Conservation (phyloP, 2,329 filamentous ascomycete genomes). For the Dactylellina leptospora region DNA sequence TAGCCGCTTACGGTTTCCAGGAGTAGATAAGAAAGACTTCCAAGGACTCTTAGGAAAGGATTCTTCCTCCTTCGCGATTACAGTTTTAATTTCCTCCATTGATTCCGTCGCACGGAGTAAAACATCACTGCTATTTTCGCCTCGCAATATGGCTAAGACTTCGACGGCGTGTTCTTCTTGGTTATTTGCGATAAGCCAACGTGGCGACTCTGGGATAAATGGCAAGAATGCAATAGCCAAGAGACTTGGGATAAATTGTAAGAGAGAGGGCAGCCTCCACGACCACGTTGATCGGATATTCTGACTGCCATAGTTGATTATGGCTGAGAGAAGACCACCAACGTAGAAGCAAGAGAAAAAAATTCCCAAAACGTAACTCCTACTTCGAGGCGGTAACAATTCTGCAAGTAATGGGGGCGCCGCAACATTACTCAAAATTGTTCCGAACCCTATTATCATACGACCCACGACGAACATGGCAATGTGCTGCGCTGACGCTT, state of each 20-base stretch:
- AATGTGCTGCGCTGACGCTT: slow-evolving; percentile 65
- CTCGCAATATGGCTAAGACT: slow-evolving; percentile 53
- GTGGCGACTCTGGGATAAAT: slow-evolving; percentile 59
- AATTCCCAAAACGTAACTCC: slow-evolving; percentile 39
- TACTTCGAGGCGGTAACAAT: slow-evolving; percentile 31
- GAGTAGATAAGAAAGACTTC: slow-evolving; percentile 56
- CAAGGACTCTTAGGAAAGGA: slow-evolving; percentile 57
- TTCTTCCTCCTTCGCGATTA: slow-evolving; percentile 56
- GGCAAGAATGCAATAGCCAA: slow-evolving; percentile 56
- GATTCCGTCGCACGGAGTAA: slow-evolving; percentile 50
- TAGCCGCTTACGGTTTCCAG: slow-evolving; percentile 56
- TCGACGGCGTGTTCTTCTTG: slow-evolving; percentile 47
- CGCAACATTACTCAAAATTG: slow-evolving; percentile 34
- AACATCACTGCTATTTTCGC: slow-evolving; percentile 45
- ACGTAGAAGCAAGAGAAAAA: slow-evolving; percentile 57
- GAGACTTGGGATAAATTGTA: slow-evolving; percentile 59
- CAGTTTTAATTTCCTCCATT: slow-evolving; percentile 56
- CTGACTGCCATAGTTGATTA: slow-evolving; percentile 59
- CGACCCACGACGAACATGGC: slow-evolving; percentile 65
- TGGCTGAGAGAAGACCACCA: slow-evolving; percentile 57
- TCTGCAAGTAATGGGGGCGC: slow-evolving; percentile 37
- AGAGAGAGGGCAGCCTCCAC: slow-evolving; percentile 60
- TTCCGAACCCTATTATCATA: slow-evolving; percentile 64
- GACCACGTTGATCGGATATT: slow-evolving; percentile 60
- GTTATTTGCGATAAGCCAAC: slow-evolving; percentile 59